Evolutionary conservation across 78 protist genomes (phyloP), one percentile per base, ranked within the genome.

Genomic region (Dictyostelium firmibasis): DNA sequence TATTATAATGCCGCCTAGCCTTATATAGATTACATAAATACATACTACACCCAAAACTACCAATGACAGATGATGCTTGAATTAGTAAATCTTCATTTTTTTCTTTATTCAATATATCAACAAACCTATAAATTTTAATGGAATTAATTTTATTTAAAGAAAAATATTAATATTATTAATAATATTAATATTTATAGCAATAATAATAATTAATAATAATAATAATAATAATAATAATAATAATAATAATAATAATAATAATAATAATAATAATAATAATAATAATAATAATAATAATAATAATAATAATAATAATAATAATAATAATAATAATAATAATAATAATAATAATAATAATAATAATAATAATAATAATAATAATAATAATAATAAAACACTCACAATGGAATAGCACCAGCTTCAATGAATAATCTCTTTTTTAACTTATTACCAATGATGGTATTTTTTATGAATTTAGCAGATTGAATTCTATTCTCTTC

Each of bases 21-120:
- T 38, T 38, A 38, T 38, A 38, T 38, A 38, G 43, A 38, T 18
- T 10, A 57, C 3, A 38, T 4, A 38, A 38, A 53, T 50, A 85
- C 92, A 29, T 85, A 85, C 86, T 31, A 64, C 93, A 81, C 14
- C 83, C 79, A 69, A 89, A 78, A 50, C 94, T 89, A 57, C 94
- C 94, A 78, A 89, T 81, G 31, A 89, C 53, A 3, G 86, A 76
- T 47, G 94, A 23, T 31, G 64, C 41, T 50, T 89, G 94, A 35
- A 89, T 89, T 33, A 89, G 69, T 70, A 89, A 35, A 81, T 41
- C 64, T 18, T 89, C 88, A 81, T 89, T 67, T 6, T 79, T 81
- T 23, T 76, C 86, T 64, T 43, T 87, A 29, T n/a, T 14, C 29
- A 87, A 64, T 29, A 87, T 60, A 76, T 87, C 33, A 25, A 87